phyloP scores from a whole-genome alignment of 106 monocot genomes.

The Gastrodia elata region DNA sequence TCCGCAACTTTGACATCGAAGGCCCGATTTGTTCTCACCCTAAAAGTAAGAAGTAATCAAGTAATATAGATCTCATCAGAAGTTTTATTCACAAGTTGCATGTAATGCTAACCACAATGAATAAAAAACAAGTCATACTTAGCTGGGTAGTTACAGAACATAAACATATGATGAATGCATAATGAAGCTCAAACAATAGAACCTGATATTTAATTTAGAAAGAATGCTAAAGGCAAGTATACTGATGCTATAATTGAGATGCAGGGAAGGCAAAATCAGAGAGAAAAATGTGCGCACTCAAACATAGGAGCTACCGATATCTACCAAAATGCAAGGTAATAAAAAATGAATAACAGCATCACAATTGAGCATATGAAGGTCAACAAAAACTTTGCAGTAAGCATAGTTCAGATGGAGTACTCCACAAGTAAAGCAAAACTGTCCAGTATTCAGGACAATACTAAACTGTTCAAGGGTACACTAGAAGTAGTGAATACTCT shows the following conservation, averaged over 20 bases:
- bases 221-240: background rate
- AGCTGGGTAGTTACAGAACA: background rate
- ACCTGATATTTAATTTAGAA: background rate
- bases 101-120: background rate
- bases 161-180: background rate
- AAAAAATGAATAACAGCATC: no score
- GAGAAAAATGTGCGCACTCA: background rate
- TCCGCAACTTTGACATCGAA: constrained; percentile 69
- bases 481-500: no score
- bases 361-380: no score
- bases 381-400: no score
- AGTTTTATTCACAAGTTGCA: background rate
- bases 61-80: background rate
- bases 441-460: no score
- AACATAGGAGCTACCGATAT: no score
- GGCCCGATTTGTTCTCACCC: constrained; percentile 25
- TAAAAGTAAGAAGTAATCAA: constrained; percentile 6
- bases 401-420: no score
- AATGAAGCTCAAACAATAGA: background rate
- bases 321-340: no score
- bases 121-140: background rate
- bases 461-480: no score
- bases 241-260: background rate
- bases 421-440: no score
- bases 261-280: background rate